Evolutionary conservation across 768 basidiomycete genomes (phyloP).

Genomic region (Pulveroboletus sp.): DNA sequence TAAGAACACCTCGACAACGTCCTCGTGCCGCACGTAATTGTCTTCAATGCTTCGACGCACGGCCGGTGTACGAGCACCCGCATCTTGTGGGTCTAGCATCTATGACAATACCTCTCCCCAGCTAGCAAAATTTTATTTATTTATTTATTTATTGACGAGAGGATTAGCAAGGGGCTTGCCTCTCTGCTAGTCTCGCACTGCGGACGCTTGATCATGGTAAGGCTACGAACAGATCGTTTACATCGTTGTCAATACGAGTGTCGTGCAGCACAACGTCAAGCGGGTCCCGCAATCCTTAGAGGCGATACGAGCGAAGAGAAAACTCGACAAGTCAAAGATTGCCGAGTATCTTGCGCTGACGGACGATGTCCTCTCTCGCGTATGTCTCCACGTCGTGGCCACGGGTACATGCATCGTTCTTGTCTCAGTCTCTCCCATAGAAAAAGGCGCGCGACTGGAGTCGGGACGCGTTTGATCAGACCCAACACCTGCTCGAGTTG

Average conservation of each 20-base stretch:
- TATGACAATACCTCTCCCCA: no score
- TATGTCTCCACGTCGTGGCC: constrained; percentile 29
- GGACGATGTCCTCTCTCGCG: constrained; percentile 58
- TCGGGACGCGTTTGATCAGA: constrained; percentile 69
- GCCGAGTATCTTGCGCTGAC: constrained; percentile 67
- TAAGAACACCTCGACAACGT: no score
- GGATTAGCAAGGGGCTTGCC: constrained; percentile 5
- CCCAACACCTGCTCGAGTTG: constrained; percentile 66
- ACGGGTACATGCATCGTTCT: not conserved
- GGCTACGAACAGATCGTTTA: not conserved
- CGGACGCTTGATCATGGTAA: constrained; percentile 22
- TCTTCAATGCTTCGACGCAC: no score
- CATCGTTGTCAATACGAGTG: not conserved
- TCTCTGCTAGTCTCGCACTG: not conserved
- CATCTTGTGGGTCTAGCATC: no score
- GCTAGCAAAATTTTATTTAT: not conserved
- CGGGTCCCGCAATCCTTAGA: constrained; percentile 55
- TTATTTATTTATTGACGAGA: not conserved
- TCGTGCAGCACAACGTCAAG: constrained; percentile 62
- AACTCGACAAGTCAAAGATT: constrained; percentile 72
- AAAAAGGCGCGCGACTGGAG: constrained; percentile 67
- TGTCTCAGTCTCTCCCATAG: constrained; percentile 37
- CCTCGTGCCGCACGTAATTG: no score
- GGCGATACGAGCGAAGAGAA: constrained; percentile 59
- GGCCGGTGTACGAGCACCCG: no score